Percentiles rank a stretch among this genome's conserved stretches.
Conservation (phyloP, 163 green algal species). For the Botryococcus braunii region DNA sequence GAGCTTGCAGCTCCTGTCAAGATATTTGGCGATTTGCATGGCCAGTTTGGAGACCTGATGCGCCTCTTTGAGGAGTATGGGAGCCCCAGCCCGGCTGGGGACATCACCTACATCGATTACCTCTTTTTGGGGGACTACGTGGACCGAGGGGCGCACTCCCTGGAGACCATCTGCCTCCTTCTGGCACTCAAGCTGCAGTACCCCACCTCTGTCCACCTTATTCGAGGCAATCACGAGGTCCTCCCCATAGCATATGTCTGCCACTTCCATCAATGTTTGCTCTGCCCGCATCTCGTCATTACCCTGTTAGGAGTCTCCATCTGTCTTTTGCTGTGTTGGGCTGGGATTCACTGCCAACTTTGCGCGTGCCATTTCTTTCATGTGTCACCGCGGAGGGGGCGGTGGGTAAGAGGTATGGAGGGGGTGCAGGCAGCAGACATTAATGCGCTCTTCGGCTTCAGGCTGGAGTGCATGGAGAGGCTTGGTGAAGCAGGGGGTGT, state of each 20-base stretch:
- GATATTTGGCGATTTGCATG: constrained; percentile 98
- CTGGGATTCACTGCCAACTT: no score
- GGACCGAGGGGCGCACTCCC: constrained; percentile 60
- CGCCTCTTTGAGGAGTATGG: constrained; percentile 99
- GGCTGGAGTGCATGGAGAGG: constrained; percentile 83
- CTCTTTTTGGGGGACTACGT: constrained; percentile 86
- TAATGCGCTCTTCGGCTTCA: constrained; percentile 98
- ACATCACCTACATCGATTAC: constrained; percentile 99
- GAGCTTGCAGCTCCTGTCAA: constrained; percentile 89
- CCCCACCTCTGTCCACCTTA: constrained; percentile 87
- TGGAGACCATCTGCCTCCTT: constrained; percentile 97
- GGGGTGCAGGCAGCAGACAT: constrained; percentile 79
- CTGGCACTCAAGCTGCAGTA: constrained; percentile 97
- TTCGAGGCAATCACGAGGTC: constrained; percentile 95
- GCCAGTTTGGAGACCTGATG: constrained; percentile 99
- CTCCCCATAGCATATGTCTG: not conserved
- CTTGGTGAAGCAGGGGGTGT: constrained; percentile 65
- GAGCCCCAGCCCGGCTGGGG: constrained; percentile 82
- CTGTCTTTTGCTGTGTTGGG: no score
- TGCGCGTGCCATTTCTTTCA: no score
- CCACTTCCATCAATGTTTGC: not conserved
- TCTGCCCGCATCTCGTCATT: no score
- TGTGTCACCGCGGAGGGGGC: no score
- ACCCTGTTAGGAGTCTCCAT: no score
- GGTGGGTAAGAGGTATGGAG: not conserved